phyloP scores from a whole-genome alignment of 148 eudicot genomes.

The Mesembryanthemum crystallinum region DNA sequence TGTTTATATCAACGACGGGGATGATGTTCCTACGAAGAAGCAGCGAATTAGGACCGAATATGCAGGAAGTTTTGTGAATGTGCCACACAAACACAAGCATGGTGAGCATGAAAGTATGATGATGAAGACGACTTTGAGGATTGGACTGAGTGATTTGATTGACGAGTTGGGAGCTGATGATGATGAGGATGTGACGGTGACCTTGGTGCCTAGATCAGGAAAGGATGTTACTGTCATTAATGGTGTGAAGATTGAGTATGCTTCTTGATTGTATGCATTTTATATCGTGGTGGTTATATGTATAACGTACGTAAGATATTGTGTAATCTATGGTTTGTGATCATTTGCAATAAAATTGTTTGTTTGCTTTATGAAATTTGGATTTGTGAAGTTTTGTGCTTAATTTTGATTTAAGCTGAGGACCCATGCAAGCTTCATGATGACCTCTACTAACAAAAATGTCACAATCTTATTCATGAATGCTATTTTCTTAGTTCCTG shows the following conservation, averaged over 20 bases:
- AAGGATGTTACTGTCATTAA: constrained; percentile 38
- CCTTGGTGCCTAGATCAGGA: constrained; percentile 57
- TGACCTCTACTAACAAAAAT: no score
- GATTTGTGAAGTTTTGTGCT: no score
- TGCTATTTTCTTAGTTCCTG: no score
- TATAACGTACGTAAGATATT: no score
- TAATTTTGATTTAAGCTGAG: no score
- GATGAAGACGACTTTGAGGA: constrained; percentile 50
- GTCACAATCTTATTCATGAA: no score
- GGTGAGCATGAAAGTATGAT: constrained; percentile 41
- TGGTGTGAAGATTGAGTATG: constrained; percentile 58
- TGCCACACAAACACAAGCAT: constrained; percentile 66
- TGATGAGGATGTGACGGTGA: constrained; percentile 65
- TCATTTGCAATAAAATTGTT: no score
- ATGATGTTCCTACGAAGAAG: constrained; percentile 35
- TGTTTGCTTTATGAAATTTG: no score
- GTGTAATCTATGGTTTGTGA: no score
- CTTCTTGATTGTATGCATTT: no score
- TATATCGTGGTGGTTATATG: no score
- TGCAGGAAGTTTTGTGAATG: constrained; percentile 84
- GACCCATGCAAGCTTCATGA: no score
- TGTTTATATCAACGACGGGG: constrained; percentile 70
- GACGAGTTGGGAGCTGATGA: constrained; percentile 77
- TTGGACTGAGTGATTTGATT: constrained; percentile 63
- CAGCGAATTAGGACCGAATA: constrained; percentile 54